phyloP scores from a whole-genome alignment of 1,284 basidiomycete species.

The Ganoderma multipileum region DNA sequence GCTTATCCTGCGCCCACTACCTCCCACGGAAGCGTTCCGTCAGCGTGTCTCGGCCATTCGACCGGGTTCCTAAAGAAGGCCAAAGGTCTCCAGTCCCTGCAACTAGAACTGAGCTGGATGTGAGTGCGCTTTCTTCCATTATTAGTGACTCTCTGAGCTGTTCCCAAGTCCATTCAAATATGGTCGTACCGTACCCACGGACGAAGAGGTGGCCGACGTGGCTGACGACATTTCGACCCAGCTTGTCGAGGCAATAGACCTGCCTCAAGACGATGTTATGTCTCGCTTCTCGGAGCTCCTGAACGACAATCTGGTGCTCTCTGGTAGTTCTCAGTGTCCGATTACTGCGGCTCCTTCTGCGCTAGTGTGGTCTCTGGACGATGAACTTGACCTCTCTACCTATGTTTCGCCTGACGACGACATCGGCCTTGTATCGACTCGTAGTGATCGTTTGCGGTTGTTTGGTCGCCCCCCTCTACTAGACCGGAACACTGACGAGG shows the following conservation, averaged over 20 bases:
- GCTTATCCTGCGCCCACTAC: constrained; percentile 10
- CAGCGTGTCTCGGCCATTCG: background rate
- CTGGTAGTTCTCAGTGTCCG: constrained; percentile 5
- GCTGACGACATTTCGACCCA: constrained; percentile 24
- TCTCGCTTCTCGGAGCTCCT: constrained; percentile 12
- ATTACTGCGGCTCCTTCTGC: constrained; percentile 19
- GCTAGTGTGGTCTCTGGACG: constrained; percentile 8
- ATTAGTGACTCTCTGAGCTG: background rate
- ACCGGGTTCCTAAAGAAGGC: constrained; percentile 53
- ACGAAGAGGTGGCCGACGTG: constrained; percentile 51
- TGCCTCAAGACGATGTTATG: constrained; percentile 21
- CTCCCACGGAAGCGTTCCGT: background rate
- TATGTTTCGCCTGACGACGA: background rate
- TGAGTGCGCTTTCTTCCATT: constrained; percentile 39
- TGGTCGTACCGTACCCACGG: constrained; percentile 52
- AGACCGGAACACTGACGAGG: constrained; percentile 12
- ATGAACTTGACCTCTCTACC: background rate
- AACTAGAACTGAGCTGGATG: constrained; percentile 75
- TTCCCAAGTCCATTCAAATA: constrained; percentile 50
- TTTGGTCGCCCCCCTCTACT: constrained; percentile 19
- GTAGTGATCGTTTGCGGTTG: constrained; percentile 32
- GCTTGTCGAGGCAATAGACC: constrained; percentile 23
- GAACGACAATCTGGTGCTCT: constrained; percentile 18
- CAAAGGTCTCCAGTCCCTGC: constrained; percentile 65
- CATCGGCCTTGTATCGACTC: constrained; percentile 29